Base-by-base conservation (phyloP, 208 protist species). In the Trypanosoma platydactyli region DNA sequence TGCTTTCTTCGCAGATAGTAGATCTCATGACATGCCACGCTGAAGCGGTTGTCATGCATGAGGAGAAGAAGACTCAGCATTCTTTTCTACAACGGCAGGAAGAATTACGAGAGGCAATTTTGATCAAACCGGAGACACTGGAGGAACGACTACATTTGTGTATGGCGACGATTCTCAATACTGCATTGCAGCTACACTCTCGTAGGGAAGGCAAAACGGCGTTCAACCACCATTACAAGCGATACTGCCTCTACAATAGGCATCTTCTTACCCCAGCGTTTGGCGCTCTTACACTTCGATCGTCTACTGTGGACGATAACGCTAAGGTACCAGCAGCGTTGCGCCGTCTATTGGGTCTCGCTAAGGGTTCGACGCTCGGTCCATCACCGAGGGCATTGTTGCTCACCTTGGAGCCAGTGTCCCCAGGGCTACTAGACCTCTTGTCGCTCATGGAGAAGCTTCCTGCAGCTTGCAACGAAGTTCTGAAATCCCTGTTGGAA, bases 221-320 rank as follows among this genome's bases (percentile, higher is more conserved):
- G 9, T 94, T 84, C 46, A 13, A 56, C 4, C 66, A 46, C 25
- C 56, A 65, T 41, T 93, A 92, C 56, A 60, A 74, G 5, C 58
- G 56, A 16, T 83, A 86, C 52, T 86, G 80, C 45, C 74, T 81
- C 59, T 68, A 75, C 27, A 95, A 93, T 55, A 81, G 73, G 55
- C 73, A 80, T 40, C 74, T 93, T 15, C 70, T 95, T 15, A 81
- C 85, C 1, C 85, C 87, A 0, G 84, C 77, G 13, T 95, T 95
- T 72, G 65, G 58, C 2, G 64, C 77, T 18, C 76, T 95, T 1
- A 76, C 84, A 3, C 61, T 95, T n/a, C 81, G 83, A 18, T 42
- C 41, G 9, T 20, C 24, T 24, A 12, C 2, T 45, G 42, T 5
- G 6, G 40, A 16, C 15, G 22, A 9, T 44, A 44, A 53, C 27